These are phyloP conservation scores for Cercospora sp. DNA, from an alignment of 2,329 filamentous ascomycete species.

Conservation along the genomic window DNA sequence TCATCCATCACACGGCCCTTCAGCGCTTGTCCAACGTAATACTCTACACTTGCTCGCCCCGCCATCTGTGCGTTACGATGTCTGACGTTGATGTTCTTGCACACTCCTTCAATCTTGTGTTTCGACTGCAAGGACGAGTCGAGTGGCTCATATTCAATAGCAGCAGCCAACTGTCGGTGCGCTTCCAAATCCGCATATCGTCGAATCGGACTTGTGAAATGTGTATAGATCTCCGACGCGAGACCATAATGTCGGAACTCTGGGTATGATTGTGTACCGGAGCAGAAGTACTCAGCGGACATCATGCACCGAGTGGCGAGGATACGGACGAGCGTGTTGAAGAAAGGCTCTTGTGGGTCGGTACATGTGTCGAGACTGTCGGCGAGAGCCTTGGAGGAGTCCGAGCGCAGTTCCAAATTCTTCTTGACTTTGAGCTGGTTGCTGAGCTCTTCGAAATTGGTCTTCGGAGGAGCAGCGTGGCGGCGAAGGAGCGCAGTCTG, in stretches of 20 bases:
- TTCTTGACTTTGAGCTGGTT: constrained; percentile 89
- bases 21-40: constrained; percentile 95
- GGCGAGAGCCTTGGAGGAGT: constrained; percentile 89
- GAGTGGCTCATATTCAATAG: constrained; percentile 89
- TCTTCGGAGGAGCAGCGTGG: constrained; percentile 87
- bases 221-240: constrained; percentile 95
- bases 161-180: constrained; percentile 90
- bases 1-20: constrained; percentile 75
- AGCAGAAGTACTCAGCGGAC: constrained; percentile 96
- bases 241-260: constrained; percentile 98
- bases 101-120: constrained; percentile 84
- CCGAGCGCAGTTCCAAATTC: constrained; percentile 74
- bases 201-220: constrained; percentile 96
- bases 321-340: constrained; percentile 97
- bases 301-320: constrained; percentile 99
- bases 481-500: constrained; percentile 93
- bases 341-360: constrained; percentile 82
- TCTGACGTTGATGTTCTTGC: constrained; percentile 96
- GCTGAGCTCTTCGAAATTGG: constrained; percentile 91
- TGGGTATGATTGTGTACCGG: constrained; percentile 85
- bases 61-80: constrained; percentile 97
- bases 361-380: constrained; percentile 85
- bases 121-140: constrained; percentile 79
- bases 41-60: constrained; percentile 89
- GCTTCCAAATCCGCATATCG: constrained; percentile 96